Conservation (phyloP, 441 rosid genomes). For the Aleurites moluccanus region DNA sequence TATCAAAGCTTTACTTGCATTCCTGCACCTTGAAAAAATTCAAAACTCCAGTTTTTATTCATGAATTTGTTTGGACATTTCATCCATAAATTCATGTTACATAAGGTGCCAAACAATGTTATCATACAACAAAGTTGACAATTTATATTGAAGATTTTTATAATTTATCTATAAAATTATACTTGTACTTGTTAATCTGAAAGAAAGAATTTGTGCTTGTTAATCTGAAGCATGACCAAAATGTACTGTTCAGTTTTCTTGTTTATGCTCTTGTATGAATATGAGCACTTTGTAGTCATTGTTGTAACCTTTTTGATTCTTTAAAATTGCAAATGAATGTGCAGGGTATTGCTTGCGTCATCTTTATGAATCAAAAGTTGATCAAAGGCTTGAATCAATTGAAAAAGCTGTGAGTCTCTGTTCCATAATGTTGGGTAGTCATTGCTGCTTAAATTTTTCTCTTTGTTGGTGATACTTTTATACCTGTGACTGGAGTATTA, state of each 20-base stretch:
- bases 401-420: slow-evolving; percentile 73
- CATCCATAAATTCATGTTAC: background rate
- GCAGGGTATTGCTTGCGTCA: slow-evolving; percentile 85
- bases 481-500: background rate
- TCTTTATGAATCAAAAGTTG: slow-evolving; percentile 63
- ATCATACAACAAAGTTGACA: background rate
- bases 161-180: background rate
- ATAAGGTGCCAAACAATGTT: background rate
- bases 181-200: background rate
- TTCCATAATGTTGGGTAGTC: slow-evolving; percentile 11
- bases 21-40: background rate
- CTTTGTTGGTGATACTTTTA: background rate
- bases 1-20: background rate
- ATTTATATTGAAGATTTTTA: background rate
- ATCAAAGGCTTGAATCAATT: slow-evolving; percentile 83
- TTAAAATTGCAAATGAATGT: slow-evolving; percentile 23
- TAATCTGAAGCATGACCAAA: slow-evolving; percentile 5
- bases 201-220: too few relatives aligned
- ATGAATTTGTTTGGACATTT: background rate
- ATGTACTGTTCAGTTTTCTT: background rate
- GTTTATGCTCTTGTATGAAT: background rate
- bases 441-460: background rate
- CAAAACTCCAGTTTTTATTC: background rate
- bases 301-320: slow-evolving; percentile 3
- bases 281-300: background rate